Base-by-base conservation (phyloP, 495 filamentous ascomycete genomes). In the Podospora didyma region DNA sequence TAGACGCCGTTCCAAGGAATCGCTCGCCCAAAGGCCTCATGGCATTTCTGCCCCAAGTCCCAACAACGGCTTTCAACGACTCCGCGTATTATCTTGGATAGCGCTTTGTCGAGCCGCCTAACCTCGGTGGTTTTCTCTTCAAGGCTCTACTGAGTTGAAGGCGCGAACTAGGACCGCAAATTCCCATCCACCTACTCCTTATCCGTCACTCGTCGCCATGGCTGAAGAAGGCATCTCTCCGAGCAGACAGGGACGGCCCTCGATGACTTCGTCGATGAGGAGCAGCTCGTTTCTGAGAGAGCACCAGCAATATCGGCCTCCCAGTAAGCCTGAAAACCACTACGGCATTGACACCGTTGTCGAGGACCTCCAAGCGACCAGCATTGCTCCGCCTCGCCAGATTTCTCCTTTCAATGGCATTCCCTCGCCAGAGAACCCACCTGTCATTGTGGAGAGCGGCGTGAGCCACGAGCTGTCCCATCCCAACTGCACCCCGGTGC, bases 251-350 rank as follows among this genome's bases (percentile, higher is more conserved):
- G 51, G 46, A 24, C 72, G 80, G 22, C 80, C 80, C 9, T 74
- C 73, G 48, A 63, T 83, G 59, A 70, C 70, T 24, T 60, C 68
- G 20, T 63, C 69, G 20, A 78, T 88, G 77, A 81, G 84, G 54
- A 86, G 83, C 71, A 79, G 79, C 62, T 89, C 86, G 34, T 89
- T 86, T 69, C 78, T 90, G 35, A 77, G 83, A 48, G 86, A 89
- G 54, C 86, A 89, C 58, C 86, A 89, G 63, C 87, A 90, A 58
- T 90, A 90, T 62, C 87, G 86, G 51, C 80, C 86, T 11, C 82
- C 82, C 12, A 74, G 74, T 56, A 72, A 73, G 59, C 69, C 65
- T 21, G 79, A 82, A 47, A 73, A 66, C 54, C 75, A 80, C 57
- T 75, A 81, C 61, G 77, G 75, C 22, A 81, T 81, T 49, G 80